These are phyloP conservation scores for Mrakia gelida DNA, from an alignment of 768 basidiomycete species.

Conservation along the genomic window DNA sequence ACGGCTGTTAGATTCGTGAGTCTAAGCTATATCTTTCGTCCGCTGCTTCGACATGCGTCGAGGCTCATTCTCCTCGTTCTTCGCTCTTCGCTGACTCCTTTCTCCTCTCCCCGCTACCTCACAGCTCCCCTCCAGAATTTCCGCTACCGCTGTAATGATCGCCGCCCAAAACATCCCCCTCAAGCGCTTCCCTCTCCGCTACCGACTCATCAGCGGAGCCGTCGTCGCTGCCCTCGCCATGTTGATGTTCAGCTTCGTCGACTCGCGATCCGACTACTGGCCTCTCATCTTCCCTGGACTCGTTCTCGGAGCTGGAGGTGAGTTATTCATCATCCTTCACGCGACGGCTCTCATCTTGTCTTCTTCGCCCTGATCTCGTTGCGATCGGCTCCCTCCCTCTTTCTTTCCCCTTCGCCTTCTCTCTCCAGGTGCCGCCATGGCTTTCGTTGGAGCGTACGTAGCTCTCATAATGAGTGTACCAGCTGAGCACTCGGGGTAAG, in stretches of 20 bases:
- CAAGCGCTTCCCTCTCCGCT: background rate
- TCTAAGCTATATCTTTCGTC: background rate
- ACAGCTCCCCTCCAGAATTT: background rate
- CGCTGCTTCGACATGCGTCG: too few species aligned
- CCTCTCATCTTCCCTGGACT: background rate
- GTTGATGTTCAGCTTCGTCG: slow-evolving; percentile 17
- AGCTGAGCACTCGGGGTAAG: background rate
- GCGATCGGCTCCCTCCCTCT: background rate
- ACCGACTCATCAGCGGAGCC: background rate
- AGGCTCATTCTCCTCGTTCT: too few species aligned
- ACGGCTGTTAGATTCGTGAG: slow-evolving; percentile 1
- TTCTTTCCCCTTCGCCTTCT: background rate
- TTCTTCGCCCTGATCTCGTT: too few species aligned
- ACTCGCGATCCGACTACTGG: slow-evolving; percentile 6
- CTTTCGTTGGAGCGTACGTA: slow-evolving; percentile 6
- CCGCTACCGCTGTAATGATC: background rate
- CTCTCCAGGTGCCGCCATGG: background rate
- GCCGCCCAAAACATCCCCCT: background rate
- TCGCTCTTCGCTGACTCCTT: background rate
- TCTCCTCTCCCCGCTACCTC: background rate
- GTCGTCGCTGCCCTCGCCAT: background rate
- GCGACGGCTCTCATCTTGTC: too few species aligned
- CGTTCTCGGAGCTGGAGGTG: background rate
- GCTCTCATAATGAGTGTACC: background rate
- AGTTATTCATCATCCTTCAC: too few species aligned